Base-by-base conservation (phyloP, 2,329 filamentous ascomycete species). In the Epichloe amarillans region DNA sequence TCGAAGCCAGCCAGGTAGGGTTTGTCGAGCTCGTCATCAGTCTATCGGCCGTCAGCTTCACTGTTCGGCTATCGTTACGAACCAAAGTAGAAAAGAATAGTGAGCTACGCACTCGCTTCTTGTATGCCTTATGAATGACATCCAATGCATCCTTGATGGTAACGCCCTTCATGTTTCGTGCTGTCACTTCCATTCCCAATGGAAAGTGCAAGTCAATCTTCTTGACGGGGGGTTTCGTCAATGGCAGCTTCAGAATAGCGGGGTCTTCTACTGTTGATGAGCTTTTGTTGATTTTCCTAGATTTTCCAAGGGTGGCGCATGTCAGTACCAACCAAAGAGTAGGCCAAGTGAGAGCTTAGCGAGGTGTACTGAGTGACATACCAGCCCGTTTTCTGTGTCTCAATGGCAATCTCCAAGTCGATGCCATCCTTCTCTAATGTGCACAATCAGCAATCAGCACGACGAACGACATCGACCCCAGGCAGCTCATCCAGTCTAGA, bases 131-230 rank as follows among this genome's bases (percentile, higher is more conserved):
- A 77, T 95, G 77, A 71, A 97, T 96, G 62, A 88, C 91, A 68
- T 96, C 90, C 67, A 95, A 67, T 52, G 89, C 89, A 69, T 97
- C 91, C 76, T 96, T 96, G 76, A 97, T 91, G 52, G 91, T 97
- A 59, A 97, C 89, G 51, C 91, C 91, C 70, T 90, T 91, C 61
- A 90, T 73, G 71, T 96, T 97, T 63, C 91, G 81, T 64, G 89
- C 91, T 35, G 85, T 87, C 58, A 96, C 86, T 64, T 91, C 83
- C 51, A 93, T 79, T 48, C 91, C 91, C 49, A 94, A 75, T 15
- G 88, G 87, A 76, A 95, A 95, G 70, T 89, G 82, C 45, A 97
- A 77, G 70, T 95, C 89, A 69, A 97, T 91, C 74, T 88, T 91
- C 79, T 93, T 95, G 68, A 97, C 80, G 36, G 86, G 83, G 91